A percentile compares a stretch with the other conserved stretches of the same genome.
Conservation (phyloP, 2,329 filamentous ascomycete species). For the Diaporthe helianthi region DNA sequence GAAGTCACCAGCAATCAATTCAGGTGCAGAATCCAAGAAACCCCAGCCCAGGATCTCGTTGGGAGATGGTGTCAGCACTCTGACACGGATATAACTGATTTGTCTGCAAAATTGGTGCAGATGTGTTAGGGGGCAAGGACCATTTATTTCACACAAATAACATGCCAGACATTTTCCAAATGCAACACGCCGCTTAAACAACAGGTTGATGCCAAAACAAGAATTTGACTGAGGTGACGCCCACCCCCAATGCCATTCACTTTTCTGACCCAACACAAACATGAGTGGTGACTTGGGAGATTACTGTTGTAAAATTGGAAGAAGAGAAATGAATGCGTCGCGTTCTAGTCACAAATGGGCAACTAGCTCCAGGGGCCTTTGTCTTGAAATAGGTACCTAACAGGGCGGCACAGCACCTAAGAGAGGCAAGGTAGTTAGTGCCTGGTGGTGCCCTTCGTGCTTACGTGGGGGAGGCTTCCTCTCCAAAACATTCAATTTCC, state of each 20-base stretch:
- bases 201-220: neutral
- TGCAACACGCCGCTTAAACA: neutral
- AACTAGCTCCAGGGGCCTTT: neutral
- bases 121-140: neutral
- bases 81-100: neutral
- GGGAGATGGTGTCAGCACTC: neutral
- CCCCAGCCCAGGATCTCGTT: neutral
- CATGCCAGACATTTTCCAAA: too few relatives aligned
- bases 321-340: neutral
- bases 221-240: neutral
- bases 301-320: neutral
- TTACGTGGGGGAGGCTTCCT: constrained; percentile 17
- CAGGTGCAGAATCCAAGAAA: neutral
- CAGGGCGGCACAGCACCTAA: neutral
- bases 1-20: neutral
- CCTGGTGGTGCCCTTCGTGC: constrained; percentile 1
- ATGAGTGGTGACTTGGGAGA: neutral
- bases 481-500: constrained; percentile 21
- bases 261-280: too few relatives aligned
- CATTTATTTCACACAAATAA: too few relatives aligned
- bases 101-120: neutral
- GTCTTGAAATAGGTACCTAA: constrained; percentile 1
- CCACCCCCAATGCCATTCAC: neutral
- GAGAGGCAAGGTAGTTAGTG: constrained; percentile 6
- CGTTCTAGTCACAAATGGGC: neutral